Conservation (phyloP, 2,329 filamentous ascomycete genomes). For the Colletotrichum camelliae region DNA sequence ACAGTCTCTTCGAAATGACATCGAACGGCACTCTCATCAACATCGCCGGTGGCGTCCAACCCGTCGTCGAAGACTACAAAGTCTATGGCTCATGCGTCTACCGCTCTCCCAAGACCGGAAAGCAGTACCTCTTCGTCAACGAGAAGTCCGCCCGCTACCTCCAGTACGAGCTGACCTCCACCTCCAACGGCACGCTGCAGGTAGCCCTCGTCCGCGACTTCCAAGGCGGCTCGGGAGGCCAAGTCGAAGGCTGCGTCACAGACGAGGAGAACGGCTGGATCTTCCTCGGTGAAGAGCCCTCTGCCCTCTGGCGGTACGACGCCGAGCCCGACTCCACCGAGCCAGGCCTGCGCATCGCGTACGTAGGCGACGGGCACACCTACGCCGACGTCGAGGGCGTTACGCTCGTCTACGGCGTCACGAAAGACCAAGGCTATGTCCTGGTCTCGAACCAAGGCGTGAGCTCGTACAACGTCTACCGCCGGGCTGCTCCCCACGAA, state of each 20-base stretch:
- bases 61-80: slow-evolving; percentile 47
- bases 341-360: slow-evolving; percentile 39
- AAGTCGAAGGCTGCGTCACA: slow-evolving; percentile 59
- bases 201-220: slow-evolving; percentile 57
- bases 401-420: slow-evolving; percentile 51
- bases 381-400: slow-evolving; percentile 60
- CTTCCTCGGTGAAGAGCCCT: slow-evolving; percentile 57
- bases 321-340: slow-evolving; percentile 51
- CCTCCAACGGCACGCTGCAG: slow-evolving; percentile 43
- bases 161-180: slow-evolving; percentile 53
- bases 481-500: slow-evolving; percentile 51
- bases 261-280: slow-evolving; percentile 57
- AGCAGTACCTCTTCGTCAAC: slow-evolving; percentile 61
- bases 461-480: slow-evolving; percentile 57
- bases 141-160: slow-evolving; percentile 59
- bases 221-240: slow-evolving; percentile 53
- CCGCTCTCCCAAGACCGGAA: slow-evolving; percentile 48
- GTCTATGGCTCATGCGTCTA: slow-evolving; percentile 61
- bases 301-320: slow-evolving; percentile 56
- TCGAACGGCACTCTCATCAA: slow-evolving; percentile 46
- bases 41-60: slow-evolving; percentile 52
- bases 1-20: slow-evolving; percentile 54
- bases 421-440: slow-evolving; percentile 50
- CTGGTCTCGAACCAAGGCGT: slow-evolving; percentile 59
- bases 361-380: slow-evolving; percentile 52